Base-by-base conservation (phyloP, 2,329 filamentous ascomycete species). In the Pestalotiopsis sp. region DNA sequence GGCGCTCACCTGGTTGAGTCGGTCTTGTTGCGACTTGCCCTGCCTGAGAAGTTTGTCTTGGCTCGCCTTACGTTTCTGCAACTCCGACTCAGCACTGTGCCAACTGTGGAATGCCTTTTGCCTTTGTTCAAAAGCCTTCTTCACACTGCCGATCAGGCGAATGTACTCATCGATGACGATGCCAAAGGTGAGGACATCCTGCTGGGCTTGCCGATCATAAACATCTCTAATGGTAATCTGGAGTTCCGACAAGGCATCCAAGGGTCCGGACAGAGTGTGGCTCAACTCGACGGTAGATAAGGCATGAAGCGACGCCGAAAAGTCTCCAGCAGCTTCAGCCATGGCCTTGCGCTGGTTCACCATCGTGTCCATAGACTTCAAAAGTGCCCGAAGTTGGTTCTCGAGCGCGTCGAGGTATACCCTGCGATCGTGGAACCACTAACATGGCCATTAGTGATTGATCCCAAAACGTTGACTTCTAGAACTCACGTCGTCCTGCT, bases 91-190 rank as follows among this genome's bases (percentile, higher is more conserved):
- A 7, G 96, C 95, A 3, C 89, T 83, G 78, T 98, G 95, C 95
- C 96, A 99, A 58, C 92, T 91, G 79, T 98, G 93, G 78, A 96
- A 99, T 1, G 95, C 93, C 80, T 98, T 98, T 80, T 99, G 96
- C 68, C 96, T 91, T 80, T 98, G 95, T 45, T 87, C 83, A 77
- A 99, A 99, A 0, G 96, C 93, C 70, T 92, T 93, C 85, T 99
- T 99, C 70, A 98, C 93, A 67, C 93, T 97, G 39, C 94, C 94
- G 74, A 99, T 98, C 58, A 99, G 83, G 4, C 96, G 93, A 74
- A 99, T 97, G 81, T 99, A 99, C 82, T 99, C 96, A 73, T 99
- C 96, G 71, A 99, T 95, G 58, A 97, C 97, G 77, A 98, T 98
- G 49, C 96, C 96, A 72, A 99, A 90, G 0, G 96, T 99, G 65